These are phyloP conservation scores for Scleromitrula shiraiana DNA, from an alignment of 2,329 filamentous ascomycete genomes.

Conservation along the genomic window DNA sequence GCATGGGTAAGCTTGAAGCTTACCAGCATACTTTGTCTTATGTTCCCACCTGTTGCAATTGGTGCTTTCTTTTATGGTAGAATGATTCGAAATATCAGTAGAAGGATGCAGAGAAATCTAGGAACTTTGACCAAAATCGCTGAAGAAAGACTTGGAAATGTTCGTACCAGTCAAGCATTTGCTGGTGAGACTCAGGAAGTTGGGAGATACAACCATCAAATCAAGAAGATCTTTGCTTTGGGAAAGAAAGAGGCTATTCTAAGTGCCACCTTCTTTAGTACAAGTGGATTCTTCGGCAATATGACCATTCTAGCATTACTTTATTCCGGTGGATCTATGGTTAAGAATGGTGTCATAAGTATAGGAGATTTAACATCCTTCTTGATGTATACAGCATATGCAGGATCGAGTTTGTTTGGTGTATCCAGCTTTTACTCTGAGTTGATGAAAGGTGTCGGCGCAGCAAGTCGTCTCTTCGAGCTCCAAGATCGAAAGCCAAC, in stretches of 20 bases:
- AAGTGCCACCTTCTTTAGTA: constrained; percentile 80
- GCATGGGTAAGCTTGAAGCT: constrained; percentile 89
- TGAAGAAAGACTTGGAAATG: constrained; percentile 94
- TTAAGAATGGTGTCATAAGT: constrained; percentile 75
- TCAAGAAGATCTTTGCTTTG: constrained; percentile 83
- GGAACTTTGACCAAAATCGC: constrained; percentile 94
- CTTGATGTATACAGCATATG: constrained; percentile 94
- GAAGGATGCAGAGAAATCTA: constrained; percentile 88
- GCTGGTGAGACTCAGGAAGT: constrained; percentile 89
- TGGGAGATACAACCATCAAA: constrained; percentile 81
- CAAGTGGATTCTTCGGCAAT: constrained; percentile 88
- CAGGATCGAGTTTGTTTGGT: constrained; percentile 80
- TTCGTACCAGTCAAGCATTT: constrained; percentile 94
- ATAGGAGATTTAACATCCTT: constrained; percentile 93
- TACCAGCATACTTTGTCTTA: constrained; percentile 74
- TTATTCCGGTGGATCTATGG: constrained; percentile 84
- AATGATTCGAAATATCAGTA: constrained; percentile 78
- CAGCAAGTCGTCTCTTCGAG: constrained; percentile 92
- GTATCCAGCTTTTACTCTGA: constrained; percentile 96
- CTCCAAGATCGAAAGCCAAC: constrained; percentile 82
- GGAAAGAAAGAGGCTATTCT: constrained; percentile 82
- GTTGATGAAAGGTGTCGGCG: constrained; percentile 97
- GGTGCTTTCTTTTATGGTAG: constrained; percentile 89
- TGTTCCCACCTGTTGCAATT: constrained; percentile 85
- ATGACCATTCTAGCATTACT: constrained; percentile 91